Evolutionary conservation across 352 stramenopile species (phyloP), one percentile per base, ranked within the genome.

Genomic region (Phytopythium aichiense): DNA sequence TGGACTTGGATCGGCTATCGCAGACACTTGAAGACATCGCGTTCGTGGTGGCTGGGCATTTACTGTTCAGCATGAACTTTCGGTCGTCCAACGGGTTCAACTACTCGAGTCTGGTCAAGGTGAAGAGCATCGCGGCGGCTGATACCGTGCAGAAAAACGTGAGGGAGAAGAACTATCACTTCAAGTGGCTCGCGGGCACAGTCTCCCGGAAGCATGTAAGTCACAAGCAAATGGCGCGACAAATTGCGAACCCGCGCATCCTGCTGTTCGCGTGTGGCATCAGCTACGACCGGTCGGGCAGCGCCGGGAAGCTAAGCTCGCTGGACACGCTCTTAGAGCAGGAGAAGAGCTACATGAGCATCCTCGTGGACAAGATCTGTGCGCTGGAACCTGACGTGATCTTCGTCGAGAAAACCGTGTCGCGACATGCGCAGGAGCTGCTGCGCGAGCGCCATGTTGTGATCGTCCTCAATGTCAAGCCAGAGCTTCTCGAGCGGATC

Each of bases 341-440:
- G 70, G 97, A 99, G 74, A 89, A 98, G 63, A 92, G 94, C 59
- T 99, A 99, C 71, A 98, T 99, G 81, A 81, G 95, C 65, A 98
- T 98, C 51, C 75, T 99, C 18, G 95, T 99, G 18, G 85, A 94
- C 25, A 99, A 99, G 63, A 99, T 99, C 61, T 88, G 95, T 4
- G 89, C 87, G 33, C 66, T 99, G 30, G 88, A 98, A 63, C 97
- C 97, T 9, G 91, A 99, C 74, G 73, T 99, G 25, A 83, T 99
- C 38, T 94, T 99, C 68, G 92, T 98, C 28, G 94, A 95, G 55
- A 82, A 86, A 18, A 88, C 84, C 13, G 87, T 97, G 18, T 96
- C 90, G 13, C 74, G 90, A 7, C 87, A 94, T 62, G 96, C 97
- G 11, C 95, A 98, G 73, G 92, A 98, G 56, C 68, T 98, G 1